Base-by-base conservation (phyloP, 441 rosid species). In the Adansonia madagascariensis region DNA sequence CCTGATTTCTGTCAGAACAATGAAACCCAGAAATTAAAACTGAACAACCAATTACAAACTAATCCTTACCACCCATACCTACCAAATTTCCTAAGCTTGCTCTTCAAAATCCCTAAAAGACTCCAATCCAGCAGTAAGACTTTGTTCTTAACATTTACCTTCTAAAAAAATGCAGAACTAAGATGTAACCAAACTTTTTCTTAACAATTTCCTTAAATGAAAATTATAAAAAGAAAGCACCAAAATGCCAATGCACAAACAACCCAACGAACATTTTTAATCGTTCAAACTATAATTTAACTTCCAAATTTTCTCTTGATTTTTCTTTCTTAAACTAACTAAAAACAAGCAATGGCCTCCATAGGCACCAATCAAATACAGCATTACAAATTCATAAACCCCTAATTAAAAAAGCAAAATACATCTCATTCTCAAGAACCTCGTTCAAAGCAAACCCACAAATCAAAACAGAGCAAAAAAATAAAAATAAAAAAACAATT, bases 321-420 rank as follows among this genome's bases (percentile, higher is more conserved):
- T 24, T 24, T 24, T 24, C 65, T 4, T 60, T 60, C 41, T 60
- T 60, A 17, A 41, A 41, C 24, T 39, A n/a, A 39, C 22, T 39
- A 64, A 7, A 63, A 59, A 22, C 69, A 64, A 64, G 2, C 24
- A n/a, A 64, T 8, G 50, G 50, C 70, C 22, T n/a, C 17, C 8
- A 64, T 39, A n/a, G 6, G 15, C 39, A 17, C 11, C 55, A 31
- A 73, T 47, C 63, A 53, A 8, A 74, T 56, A 24, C 68, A 41
- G 71, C 20, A 75, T 35, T 65, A 46, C 76, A 67, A 73, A 60
- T 35, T 44, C 69, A 41, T 2, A 80, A 44, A 14, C 52, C 66
- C 43, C 57, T 12, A 50, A 11, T 22, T 2, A 6, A 35, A 22
- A 69, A 14, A 12, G 5, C n/a, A 35, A 18, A 64, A 44, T 4